A percentile compares a stretch with the other conserved stretches of the same genome.
Conservation (phyloP, 129 eudicot species). For the Artemisia tridentata region DNA sequence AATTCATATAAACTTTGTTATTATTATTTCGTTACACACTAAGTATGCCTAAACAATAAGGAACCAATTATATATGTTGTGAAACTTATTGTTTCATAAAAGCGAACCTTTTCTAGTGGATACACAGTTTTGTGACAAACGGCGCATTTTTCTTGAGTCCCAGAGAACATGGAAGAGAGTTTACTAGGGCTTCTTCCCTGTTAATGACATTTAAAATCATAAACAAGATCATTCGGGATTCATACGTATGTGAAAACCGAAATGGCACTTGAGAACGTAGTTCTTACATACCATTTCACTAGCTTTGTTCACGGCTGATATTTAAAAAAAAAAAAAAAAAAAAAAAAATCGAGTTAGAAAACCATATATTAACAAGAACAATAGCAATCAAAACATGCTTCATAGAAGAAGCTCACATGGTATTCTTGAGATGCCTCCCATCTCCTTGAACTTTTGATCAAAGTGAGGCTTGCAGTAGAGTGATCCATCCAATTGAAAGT, state of each 20-base stretch:
- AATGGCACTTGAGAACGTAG: neutral
- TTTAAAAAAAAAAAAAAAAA: neutral
- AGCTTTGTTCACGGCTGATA: constrained; percentile 46
- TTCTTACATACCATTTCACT: constrained; percentile 53
- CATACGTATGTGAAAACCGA: neutral
- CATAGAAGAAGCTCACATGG: constrained; percentile 41
- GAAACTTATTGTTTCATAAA: neutral
- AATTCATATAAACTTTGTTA: neutral
- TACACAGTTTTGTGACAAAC: constrained; percentile 76
- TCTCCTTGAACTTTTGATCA: constrained; percentile 77
- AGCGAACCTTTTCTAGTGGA: constrained; percentile 82
- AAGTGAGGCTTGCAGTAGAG: constrained; percentile 89
- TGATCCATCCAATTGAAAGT: constrained; percentile 56
- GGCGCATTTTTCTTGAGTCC: constrained; percentile 87
- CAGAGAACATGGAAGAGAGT: constrained; percentile 68
- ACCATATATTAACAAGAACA: neutral
- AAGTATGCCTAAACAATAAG: no score
- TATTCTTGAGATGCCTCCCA: constrained; percentile 49
- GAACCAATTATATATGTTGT: constrained; percentile 1
- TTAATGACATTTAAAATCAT: constrained; percentile 1
- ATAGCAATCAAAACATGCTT: neutral
- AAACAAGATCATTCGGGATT: neutral
- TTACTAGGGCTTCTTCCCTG: constrained; percentile 67
- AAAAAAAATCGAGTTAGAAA: constrained; percentile 18
- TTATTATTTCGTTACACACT: neutral